phyloP scores from a whole-genome alignment of 169 alveolate species.

The Blepharisma undulans region DNA sequence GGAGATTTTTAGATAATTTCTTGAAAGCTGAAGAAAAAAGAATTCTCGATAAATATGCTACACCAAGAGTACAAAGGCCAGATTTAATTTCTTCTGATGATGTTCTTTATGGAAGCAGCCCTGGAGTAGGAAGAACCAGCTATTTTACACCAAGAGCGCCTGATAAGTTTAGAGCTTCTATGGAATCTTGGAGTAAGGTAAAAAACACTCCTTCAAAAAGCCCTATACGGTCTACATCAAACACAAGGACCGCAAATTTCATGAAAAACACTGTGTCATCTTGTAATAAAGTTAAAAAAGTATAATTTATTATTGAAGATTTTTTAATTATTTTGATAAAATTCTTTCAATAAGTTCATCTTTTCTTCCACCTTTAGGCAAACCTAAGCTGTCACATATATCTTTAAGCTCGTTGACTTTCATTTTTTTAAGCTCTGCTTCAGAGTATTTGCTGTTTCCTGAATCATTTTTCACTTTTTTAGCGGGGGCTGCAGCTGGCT shows the following conservation, averaged over 20 bases:
- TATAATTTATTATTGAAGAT: not conserved
- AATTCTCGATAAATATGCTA: not conserved
- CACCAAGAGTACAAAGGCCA: not conserved
- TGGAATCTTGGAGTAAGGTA: not conserved
- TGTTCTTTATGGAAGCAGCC: not conserved
- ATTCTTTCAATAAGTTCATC: conserved; percentile 42
- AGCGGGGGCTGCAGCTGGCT: not conserved
- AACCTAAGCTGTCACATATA: conserved; percentile 13
- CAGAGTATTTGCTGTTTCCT: not conserved
- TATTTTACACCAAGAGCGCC: not conserved
- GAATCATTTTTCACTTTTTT: not conserved
- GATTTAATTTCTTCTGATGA: not conserved
- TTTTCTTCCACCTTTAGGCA: conserved; percentile 23
- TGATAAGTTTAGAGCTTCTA: not conserved
- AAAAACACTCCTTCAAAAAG: not conserved
- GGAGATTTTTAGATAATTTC: not conserved
- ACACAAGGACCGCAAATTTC: not conserved
- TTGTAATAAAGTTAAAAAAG: not conserved
- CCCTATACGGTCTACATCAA: not conserved
- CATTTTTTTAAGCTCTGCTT: conserved; percentile 26
- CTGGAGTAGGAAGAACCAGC: conserved; percentile 4
- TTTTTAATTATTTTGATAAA: not conserved
- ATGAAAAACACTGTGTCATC: not conserved
- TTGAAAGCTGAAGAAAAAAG: not conserved
- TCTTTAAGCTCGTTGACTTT: conserved; percentile 33